Conservation (phyloP, 2,329 filamentous ascomycete species). For the Bimuria novae-zelandiae region DNA sequence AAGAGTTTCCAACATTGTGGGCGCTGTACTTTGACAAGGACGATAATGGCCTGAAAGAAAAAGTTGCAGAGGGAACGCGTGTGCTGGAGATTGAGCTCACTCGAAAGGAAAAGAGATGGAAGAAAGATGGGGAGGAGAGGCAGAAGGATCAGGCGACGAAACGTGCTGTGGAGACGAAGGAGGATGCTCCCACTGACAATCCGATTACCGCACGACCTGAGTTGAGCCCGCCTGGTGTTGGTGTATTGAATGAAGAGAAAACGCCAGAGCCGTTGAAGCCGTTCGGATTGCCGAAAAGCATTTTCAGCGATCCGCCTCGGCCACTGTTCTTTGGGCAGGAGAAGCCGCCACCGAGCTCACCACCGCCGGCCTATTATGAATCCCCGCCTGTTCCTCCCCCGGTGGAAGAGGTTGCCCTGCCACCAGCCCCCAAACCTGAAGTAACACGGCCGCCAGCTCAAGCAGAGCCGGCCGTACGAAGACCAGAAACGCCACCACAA, state of each 20-base stretch:
- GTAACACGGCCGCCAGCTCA: not conserved
- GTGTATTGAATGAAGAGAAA: slow-evolving; percentile 1
- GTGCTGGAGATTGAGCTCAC: slow-evolving; percentile 62
- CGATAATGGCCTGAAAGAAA: slow-evolving; percentile 45
- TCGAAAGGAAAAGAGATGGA: slow-evolving; percentile 56
- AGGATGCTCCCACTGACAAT: slow-evolving; percentile 33
- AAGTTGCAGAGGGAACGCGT: slow-evolving; percentile 53
- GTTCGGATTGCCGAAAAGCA: slow-evolving; percentile 24
- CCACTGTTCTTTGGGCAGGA: slow-evolving; percentile 8
- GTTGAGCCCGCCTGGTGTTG: slow-evolving; percentile 23
- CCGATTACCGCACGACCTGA: slow-evolving; percentile 24
- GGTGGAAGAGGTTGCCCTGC: slow-evolving; percentile 9
- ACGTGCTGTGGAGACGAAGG: slow-evolving; percentile 27
- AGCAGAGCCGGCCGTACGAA: not conserved
- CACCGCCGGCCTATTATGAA: slow-evolving; percentile 28
- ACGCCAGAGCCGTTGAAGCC: slow-evolving; percentile 10
- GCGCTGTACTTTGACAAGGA: slow-evolving; percentile 54
- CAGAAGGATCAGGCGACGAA: slow-evolving; percentile 40
- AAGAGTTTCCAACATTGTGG: slow-evolving; percentile 42
- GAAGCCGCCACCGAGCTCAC: slow-evolving; percentile 15
- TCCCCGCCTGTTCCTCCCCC: not conserved
- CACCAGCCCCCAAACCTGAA: slow-evolving; percentile 2
- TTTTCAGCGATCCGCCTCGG: slow-evolving; percentile 11
- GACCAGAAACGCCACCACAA: not conserved
- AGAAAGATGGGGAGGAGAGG: slow-evolving; percentile 30